These are phyloP conservation scores for Naganishia albida DNA, from an alignment of 1,284 basidiomycete genomes.

Conservation along the genomic window DNA sequence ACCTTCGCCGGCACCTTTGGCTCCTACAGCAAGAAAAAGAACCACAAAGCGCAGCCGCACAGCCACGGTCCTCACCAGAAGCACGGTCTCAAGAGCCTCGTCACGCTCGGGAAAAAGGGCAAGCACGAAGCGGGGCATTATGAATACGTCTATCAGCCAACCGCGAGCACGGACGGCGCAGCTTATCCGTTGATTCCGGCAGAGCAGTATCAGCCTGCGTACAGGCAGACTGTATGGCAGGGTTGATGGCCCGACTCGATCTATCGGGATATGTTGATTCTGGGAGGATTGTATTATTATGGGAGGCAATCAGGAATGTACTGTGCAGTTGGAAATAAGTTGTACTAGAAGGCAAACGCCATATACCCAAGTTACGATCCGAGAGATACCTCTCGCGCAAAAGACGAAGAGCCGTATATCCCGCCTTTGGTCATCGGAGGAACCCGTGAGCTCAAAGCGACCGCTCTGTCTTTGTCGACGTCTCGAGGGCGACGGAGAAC, in stretches of 20 bases:
- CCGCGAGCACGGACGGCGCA: background rate
- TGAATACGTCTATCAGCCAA: background rate
- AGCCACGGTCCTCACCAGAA: background rate
- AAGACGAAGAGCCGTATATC: too few species aligned
- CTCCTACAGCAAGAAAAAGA: conserved; percentile 35
- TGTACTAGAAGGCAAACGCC: background rate
- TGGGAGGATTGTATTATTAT: too few species aligned
- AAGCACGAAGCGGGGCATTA: background rate
- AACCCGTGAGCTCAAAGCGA: too few species aligned
- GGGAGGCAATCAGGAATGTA: background rate
- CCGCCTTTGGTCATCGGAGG: too few species aligned
- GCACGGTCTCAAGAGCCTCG: background rate
- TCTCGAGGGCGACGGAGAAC: too few species aligned
- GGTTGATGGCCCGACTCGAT: background rate
- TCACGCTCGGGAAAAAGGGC: background rate
- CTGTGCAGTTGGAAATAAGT: background rate
- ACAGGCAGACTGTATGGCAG: background rate
- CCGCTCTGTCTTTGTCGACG: too few species aligned
- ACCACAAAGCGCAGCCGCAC: background rate
- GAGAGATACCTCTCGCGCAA: too few species aligned
- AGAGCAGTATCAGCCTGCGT: background rate
- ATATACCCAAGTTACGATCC: background rate
- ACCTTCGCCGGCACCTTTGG: conserved; percentile 47
- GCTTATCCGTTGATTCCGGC: conserved; percentile 1
- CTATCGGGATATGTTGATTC: too few species aligned